Percentiles rank a stretch among this genome's conserved stretches.
These are phyloP conservation scores for Fonsecaea pugnacius DNA, from an alignment of 2,329 filamentous ascomycete species.

Conservation along the genomic window DNA sequence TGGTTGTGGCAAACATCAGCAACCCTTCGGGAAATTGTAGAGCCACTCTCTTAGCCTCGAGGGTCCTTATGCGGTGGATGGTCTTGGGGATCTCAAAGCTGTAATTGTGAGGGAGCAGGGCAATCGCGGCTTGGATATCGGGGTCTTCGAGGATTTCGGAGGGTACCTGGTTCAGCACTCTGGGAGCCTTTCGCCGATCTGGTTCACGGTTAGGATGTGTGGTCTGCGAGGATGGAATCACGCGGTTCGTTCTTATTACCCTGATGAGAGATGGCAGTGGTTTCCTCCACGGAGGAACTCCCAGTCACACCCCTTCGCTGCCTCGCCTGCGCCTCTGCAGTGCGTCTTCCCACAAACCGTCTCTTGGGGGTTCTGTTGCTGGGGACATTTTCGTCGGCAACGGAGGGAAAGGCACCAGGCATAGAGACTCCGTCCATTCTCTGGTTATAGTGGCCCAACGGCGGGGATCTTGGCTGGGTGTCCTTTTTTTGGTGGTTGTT, in stretches of 20 bases:
- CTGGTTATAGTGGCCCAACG: constrained; percentile 56
- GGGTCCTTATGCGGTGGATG: constrained; percentile 85
- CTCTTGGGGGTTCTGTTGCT: constrained; percentile 73
- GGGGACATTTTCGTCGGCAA: constrained; percentile 16
- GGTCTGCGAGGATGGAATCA: neutral
- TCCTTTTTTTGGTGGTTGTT: neutral
- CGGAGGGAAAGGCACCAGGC: constrained; percentile 35
- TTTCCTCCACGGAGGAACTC: constrained; percentile 71
- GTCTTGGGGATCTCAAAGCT: constrained; percentile 99
- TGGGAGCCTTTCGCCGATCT: constrained; percentile 71
- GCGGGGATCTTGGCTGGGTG: neutral
- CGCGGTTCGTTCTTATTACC: constrained; percentile 37
- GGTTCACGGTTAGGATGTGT: constrained; percentile 40
- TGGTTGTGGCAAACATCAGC: constrained; percentile 92
- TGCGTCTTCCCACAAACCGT: constrained; percentile 83
- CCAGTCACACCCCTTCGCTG: constrained; percentile 67
- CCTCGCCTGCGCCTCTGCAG: constrained; percentile 62
- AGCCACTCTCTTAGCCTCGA: constrained; percentile 78
- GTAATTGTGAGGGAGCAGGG: constrained; percentile 91
- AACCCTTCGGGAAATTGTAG: constrained; percentile 98
- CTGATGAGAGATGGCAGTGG: constrained; percentile 46
- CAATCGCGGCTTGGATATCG: constrained; percentile 83
- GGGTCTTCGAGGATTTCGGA: constrained; percentile 82
- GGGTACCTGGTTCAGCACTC: constrained; percentile 90
- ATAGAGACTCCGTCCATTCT: constrained; percentile 40